Evolutionary conservation across 164 flowering plant species (phyloP).

Genomic region (Magnolia kwangsiensis): DNA sequence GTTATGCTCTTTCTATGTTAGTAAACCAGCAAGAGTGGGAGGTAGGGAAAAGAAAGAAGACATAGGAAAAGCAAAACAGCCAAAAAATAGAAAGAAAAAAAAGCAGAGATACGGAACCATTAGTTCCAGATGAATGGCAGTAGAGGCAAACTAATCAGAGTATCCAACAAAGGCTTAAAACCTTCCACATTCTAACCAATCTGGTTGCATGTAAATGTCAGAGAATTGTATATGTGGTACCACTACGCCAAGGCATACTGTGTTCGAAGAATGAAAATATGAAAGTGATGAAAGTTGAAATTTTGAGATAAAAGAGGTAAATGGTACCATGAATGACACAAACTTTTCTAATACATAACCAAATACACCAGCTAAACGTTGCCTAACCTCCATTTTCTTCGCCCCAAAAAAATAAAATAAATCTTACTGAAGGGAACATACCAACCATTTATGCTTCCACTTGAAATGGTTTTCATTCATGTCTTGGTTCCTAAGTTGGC

Average conservation of each 20-base stretch:
- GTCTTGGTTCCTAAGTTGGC: not conserved
- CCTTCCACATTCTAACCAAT: not conserved
- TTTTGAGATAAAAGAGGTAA: not conserved
- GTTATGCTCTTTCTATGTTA: not conserved
- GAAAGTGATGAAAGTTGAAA: not conserved
- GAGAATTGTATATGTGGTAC: not conserved
- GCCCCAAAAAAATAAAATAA: too few relatives aligned
- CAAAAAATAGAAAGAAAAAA: not conserved
- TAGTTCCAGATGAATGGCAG: not conserved
- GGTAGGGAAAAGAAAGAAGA: not conserved
- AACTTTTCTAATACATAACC: not conserved
- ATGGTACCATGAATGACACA: not conserved
- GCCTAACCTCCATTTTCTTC: not conserved
- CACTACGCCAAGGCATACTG: not conserved
- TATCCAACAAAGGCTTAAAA: not conserved
- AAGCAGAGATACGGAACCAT: not conserved
- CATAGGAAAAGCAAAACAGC: not conserved
- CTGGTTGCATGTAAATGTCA: not conserved
- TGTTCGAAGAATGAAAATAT: not conserved
- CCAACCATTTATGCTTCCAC: not conserved
- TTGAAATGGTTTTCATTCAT: not conserved
- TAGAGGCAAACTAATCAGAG: not conserved
- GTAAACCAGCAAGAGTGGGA: not conserved
- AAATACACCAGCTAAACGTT: not conserved
- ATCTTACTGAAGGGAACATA: not conserved